A percentile compares a stretch with the other conserved stretches of the same genome.
phyloP scores from a whole-genome alignment of 2,329 filamentous ascomycete genomes.

The Cladosporium colombiae region DNA sequence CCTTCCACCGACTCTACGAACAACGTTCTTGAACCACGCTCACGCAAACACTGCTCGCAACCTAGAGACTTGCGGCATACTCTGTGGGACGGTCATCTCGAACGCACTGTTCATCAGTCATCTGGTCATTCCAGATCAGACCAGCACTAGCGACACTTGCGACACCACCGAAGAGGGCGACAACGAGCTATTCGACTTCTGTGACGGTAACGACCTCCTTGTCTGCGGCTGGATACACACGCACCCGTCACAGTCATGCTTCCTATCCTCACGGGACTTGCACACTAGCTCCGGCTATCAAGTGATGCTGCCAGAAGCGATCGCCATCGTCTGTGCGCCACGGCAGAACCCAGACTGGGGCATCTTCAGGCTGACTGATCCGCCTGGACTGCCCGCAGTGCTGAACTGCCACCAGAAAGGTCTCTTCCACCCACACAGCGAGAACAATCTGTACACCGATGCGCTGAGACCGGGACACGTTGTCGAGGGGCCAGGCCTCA shows the following conservation, averaged over 20 bases:
- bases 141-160: conserved; percentile 87
- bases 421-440: conserved; percentile 77
- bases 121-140: conserved; percentile 88
- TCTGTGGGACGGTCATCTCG: conserved; percentile 86
- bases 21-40: conserved; percentile 73
- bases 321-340: conserved; percentile 95
- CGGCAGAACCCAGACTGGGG: conserved; percentile 77
- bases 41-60: conserved; percentile 75
- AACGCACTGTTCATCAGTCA: conserved; percentile 91
- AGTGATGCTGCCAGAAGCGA: conserved; percentile 92
- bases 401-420: conserved; percentile 74
- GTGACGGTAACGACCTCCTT: conserved; percentile 78
- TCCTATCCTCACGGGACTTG: conserved; percentile 91
- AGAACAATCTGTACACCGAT: conserved; percentile 75
- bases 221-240: conserved; percentile 98
- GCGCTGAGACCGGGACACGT: conserved; percentile 62
- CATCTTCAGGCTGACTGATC: conserved; percentile 89
- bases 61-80: conserved; percentile 91
- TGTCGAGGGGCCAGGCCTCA: conserved; percentile 56
- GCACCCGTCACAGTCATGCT: conserved; percentile 93
- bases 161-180: conserved; percentile 82
- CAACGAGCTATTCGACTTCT: conserved; percentile 78
- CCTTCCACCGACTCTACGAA: conserved; percentile 73
- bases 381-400: conserved; percentile 84
- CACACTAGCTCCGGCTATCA: conserved; percentile 96